These are phyloP conservation scores for Geotrichum phurueaensis DNA, from an alignment of 1,139 yeast species.

Conservation along the genomic window DNA sequence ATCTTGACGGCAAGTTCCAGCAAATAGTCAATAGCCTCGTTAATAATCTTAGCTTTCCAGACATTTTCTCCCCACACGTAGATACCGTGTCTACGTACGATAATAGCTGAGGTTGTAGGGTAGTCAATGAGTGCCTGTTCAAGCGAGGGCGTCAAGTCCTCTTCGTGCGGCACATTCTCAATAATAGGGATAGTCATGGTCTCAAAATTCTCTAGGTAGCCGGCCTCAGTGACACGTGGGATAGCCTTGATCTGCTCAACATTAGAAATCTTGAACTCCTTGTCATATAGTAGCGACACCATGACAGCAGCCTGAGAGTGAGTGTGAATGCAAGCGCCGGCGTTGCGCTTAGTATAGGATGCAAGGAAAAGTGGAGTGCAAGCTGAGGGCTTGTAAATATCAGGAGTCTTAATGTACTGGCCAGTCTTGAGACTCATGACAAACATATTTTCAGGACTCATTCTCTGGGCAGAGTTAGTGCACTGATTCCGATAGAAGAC, in stretches of 20 bases:
- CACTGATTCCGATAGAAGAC: not conserved
- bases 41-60: slow-evolving; percentile 88
- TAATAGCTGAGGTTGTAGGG: slow-evolving; percentile 77
- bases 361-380: slow-evolving; percentile 86
- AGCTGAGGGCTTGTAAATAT: slow-evolving; percentile 74
- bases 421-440: slow-evolving; percentile 57
- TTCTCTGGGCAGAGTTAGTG: slow-evolving; percentile 37
- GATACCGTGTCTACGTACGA: slow-evolving; percentile 90
- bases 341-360: slow-evolving; percentile 56
- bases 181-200: slow-evolving; percentile 80
- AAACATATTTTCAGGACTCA: slow-evolving; percentile 77
- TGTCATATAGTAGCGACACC: slow-evolving; percentile 63
- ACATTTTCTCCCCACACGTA: slow-evolving; percentile 93
- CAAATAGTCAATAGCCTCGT: slow-evolving; percentile 88
- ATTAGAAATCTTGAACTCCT: slow-evolving; percentile 68
- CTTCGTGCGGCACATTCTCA: slow-evolving; percentile 85
- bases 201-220: slow-evolving; percentile 67
- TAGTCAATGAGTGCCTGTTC: slow-evolving; percentile 57
- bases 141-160: slow-evolving; percentile 62
- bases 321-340: slow-evolving; percentile 93
- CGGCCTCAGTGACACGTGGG: slow-evolving; percentile 59
- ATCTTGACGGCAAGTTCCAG: slow-evolving; percentile 80
- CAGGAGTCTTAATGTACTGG: slow-evolving; percentile 56
- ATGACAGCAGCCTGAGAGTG: slow-evolving; percentile 86
- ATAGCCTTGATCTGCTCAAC: slow-evolving; percentile 92